phyloP scores from a whole-genome alignment of 768 basidiomycete species.

The Daedaleopsis nitida region DNA sequence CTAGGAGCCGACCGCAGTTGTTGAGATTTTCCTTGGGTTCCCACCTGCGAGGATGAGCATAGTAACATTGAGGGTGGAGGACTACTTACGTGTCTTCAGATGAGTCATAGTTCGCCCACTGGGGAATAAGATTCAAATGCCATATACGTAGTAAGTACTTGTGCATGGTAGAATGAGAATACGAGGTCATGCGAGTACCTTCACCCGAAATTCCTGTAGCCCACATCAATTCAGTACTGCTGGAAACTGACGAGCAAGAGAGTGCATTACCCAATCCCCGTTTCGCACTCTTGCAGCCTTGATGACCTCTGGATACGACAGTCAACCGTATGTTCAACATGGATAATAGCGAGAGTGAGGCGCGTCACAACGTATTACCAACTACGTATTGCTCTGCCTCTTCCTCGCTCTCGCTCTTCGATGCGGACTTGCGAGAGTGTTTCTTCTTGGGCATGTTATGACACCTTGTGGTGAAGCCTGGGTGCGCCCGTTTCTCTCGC shows the following conservation, averaged over 20 bases:
- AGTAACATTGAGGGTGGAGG: neutral
- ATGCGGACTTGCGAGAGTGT: neutral
- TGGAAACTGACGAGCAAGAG: neutral
- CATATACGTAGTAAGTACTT: neutral
- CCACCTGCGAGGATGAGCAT: constrained; percentile 53
- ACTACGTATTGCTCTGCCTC: constrained; percentile 17
- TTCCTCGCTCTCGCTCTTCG: constrained; percentile 4
- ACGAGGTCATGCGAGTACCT: constrained; percentile 41
- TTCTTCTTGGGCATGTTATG: constrained; percentile 13
- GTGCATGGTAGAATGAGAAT: neutral
- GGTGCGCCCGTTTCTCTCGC: too few relatives aligned
- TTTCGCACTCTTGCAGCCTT: constrained; percentile 55
- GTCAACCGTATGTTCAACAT: neutral
- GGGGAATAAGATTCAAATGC: too few relatives aligned
- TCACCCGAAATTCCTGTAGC: constrained; percentile 64
- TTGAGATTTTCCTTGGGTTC: constrained; percentile 63
- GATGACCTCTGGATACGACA: constrained; percentile 49
- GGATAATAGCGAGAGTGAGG: too few relatives aligned
- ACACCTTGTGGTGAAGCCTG: too few relatives aligned
- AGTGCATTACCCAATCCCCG: constrained; percentile 49
- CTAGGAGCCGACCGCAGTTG: constrained; percentile 56
- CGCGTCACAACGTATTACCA: constrained; percentile 7
- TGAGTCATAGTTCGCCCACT: constrained; percentile 71
- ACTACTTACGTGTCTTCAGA: constrained; percentile 55
- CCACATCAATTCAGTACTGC: neutral